Conservation (phyloP, 2,329 filamentous ascomycete genomes). For the Pestalotiopsis sp. region DNA sequence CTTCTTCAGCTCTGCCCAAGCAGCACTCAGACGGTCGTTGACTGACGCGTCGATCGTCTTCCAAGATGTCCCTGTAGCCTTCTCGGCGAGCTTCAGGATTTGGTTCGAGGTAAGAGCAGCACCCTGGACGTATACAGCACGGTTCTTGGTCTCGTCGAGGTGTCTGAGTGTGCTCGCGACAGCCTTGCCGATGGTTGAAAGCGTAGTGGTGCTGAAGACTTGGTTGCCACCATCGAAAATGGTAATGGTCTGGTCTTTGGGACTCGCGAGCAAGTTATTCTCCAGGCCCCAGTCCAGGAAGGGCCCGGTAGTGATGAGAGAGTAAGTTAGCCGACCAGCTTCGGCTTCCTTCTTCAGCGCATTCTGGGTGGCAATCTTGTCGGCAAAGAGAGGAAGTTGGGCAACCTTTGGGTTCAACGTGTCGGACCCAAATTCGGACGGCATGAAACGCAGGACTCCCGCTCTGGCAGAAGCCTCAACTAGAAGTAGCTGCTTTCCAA, state of each 20-base stretch:
- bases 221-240: slow-evolving; percentile 51
- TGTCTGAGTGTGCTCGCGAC: slow-evolving; percentile 47
- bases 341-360: slow-evolving; percentile 42
- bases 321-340: slow-evolving; percentile 53
- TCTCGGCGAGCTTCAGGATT: slow-evolving; percentile 37
- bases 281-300: slow-evolving; percentile 62
- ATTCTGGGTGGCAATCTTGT: slow-evolving; percentile 48
- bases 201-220: slow-evolving; percentile 45
- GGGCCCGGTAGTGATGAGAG: slow-evolving; percentile 50
- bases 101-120: slow-evolving; percentile 53
- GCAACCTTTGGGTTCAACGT: slow-evolving; percentile 30
- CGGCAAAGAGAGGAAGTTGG: slow-evolving; percentile 51
- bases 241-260: slow-evolving; percentile 29
- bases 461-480: slow-evolving; percentile 61
- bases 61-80: neutral
- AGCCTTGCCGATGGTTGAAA: slow-evolving; percentile 45
- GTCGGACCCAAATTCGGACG: slow-evolving; percentile 51
- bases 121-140: slow-evolving; percentile 54
- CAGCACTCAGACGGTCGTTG: neutral
- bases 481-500: slow-evolving; percentile 46
- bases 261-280: slow-evolving; percentile 34
- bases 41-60: neutral
- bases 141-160: slow-evolving; percentile 48
- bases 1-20: neutral
- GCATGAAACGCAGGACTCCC: slow-evolving; percentile 63